Percentiles rank a stretch among this genome's conserved stretches.
phyloP scores from a whole-genome alignment of 352 stramenopile genomes.

The Ophiocytium majus region DNA sequence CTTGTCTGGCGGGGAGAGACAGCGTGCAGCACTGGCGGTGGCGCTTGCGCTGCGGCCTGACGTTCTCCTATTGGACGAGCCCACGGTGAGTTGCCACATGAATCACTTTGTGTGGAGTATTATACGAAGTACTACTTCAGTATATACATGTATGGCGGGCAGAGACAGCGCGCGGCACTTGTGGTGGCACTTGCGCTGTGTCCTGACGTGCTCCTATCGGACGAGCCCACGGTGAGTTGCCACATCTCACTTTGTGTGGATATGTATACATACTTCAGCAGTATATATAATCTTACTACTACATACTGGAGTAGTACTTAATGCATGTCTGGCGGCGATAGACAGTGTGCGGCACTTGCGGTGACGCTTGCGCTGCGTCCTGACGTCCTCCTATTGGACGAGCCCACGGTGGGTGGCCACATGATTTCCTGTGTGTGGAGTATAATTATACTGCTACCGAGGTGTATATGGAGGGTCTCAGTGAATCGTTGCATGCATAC shows the following conservation, averaged over 20 bases:
- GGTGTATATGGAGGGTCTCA: too few species aligned
- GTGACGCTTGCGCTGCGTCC: not conserved
- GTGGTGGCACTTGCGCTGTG: not conserved
- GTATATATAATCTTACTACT: too few species aligned
- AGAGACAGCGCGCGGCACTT: constrained; percentile 1
- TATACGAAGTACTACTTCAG: too few species aligned
- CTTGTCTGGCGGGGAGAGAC: not conserved
- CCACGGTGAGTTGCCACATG: constrained; percentile 18
- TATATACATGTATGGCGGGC: not conserved
- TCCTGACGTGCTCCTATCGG: not conserved
- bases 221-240: constrained; percentile 21
- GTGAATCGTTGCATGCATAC: too few species aligned
- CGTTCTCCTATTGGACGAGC: constrained; percentile 11
- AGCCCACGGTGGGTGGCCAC: constrained; percentile 15
- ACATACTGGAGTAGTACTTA: too few species aligned
- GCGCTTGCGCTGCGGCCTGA: constrained; percentile 5
- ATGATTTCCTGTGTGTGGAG: too few species aligned
- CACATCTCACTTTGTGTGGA: too few species aligned
- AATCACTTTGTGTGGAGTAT: too few species aligned
- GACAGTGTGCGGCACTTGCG: not conserved
- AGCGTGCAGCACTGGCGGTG: not conserved
- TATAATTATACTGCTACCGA: too few species aligned
- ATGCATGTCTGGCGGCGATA: not conserved
- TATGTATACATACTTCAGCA: too few species aligned
- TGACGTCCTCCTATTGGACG: constrained; percentile 6